A percentile compares a stretch with the other conserved stretches of the same genome.
These are phyloP conservation scores for Westerdykella ornata DNA, from an alignment of 2,329 filamentous ascomycete genomes.

Conservation along the genomic window DNA sequence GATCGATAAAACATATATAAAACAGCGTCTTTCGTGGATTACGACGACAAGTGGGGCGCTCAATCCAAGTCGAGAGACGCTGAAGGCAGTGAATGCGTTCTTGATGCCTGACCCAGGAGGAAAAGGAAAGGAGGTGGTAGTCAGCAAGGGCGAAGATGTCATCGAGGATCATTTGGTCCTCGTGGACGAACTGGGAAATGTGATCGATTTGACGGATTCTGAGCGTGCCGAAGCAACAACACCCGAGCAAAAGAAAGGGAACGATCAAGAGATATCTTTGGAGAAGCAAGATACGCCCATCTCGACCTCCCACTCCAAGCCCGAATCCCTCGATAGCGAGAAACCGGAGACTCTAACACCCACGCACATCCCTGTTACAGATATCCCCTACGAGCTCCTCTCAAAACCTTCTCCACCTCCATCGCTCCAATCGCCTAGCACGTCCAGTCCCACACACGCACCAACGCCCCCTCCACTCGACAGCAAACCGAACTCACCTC, in stretches of 20 bases:
- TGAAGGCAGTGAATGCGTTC: constrained; percentile 89
- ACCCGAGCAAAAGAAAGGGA: not conserved
- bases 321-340: not conserved
- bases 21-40: constrained; percentile 71
- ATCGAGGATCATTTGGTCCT: not conserved
- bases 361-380: constrained; percentile 1
- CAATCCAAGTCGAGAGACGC: constrained; percentile 75
- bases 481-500: not conserved
- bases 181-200: not conserved
- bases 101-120: constrained; percentile 53
- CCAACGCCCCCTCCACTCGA: not conserved
- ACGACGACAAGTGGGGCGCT: constrained; percentile 70
- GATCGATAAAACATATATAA: constrained; percentile 70
- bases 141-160: not conserved
- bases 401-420: no score
- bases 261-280: not conserved
- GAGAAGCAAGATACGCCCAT: no score
- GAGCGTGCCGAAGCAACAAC: not conserved
- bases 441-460: not conserved
- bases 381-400: not conserved
- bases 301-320: not conserved
- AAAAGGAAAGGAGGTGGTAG: not conserved
- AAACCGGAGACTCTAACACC: not conserved
- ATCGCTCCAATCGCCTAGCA: no score
- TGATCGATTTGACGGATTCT: not conserved